Conservation (phyloP, 495 filamentous ascomycete genomes). For the Hypoxylon intermedium region DNA sequence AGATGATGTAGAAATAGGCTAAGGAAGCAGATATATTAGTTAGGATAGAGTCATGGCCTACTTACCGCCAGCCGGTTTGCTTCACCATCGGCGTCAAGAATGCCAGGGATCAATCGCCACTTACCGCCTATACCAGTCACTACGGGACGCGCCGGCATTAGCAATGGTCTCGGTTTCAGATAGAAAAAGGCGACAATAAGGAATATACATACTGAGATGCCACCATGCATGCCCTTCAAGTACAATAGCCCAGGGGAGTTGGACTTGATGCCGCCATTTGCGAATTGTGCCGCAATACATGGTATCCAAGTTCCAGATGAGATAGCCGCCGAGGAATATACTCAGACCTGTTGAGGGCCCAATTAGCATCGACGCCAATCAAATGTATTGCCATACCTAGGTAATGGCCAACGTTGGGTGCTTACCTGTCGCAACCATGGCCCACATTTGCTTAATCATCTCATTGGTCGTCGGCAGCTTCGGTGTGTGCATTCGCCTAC, state of each 20-base stretch:
- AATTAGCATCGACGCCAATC: constrained; percentile 16
- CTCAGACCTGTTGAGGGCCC: constrained; percentile 61
- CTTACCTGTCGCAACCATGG: constrained; percentile 56
- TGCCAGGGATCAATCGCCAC: constrained; percentile 4
- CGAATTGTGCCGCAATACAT: constrained; percentile 76
- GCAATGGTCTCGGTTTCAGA: neutral
- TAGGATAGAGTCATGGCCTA: neutral
- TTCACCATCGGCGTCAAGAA: neutral
- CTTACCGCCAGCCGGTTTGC: neutral
- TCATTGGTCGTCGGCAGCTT: constrained; percentile 61
- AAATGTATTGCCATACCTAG: neutral
- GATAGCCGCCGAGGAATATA: constrained; percentile 84
- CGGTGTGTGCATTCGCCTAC: constrained; percentile 58
- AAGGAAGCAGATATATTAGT: constrained; percentile 52
- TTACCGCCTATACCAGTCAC: constrained; percentile 51
- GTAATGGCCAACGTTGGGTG: neutral
- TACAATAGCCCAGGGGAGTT: constrained; percentile 88
- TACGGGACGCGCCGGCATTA: too few species aligned
- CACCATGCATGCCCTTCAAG: constrained; percentile 98
- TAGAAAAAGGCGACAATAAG: neutral
- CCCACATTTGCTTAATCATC: constrained; percentile 79
- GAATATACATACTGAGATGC: constrained; percentile 63
- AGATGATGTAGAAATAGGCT: constrained; percentile 85
- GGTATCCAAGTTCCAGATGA: constrained; percentile 88
- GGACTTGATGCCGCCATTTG: constrained; percentile 71